Evolutionary conservation across 345 rosid species (phyloP).

Genomic region (Pistacia integerrima): DNA sequence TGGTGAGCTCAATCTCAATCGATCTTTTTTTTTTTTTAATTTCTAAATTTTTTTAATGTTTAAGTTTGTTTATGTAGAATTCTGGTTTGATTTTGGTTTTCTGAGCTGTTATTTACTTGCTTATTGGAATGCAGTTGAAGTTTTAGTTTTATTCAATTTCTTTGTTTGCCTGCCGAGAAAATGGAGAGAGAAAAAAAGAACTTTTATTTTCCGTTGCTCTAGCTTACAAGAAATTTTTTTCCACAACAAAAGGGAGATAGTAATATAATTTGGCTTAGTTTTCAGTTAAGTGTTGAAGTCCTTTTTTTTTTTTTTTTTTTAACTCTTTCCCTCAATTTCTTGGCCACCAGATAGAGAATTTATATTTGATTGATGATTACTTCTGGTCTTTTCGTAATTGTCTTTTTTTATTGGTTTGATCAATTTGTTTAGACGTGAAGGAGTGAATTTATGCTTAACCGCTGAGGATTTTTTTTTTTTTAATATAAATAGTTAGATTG

Average conservation of each 20-base stretch:
- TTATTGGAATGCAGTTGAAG: conserved; percentile 30
- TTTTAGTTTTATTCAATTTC: conserved; percentile 1
- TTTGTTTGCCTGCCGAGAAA: conserved; percentile 31
- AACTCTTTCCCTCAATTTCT: neutral
- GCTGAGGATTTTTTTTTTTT: neutral
- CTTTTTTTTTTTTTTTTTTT: neutral
- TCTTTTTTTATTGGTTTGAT: neutral
- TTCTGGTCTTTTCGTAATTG: neutral
- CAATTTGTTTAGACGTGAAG: neutral
- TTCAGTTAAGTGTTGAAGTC: conserved; percentile 8
- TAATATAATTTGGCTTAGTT: neutral
- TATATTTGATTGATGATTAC: neutral
- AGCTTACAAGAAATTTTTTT: neutral
- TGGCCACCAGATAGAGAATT: neutral
- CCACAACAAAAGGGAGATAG: neutral
- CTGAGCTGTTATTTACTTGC: conserved; percentile 15
- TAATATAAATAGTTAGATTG: neutral
- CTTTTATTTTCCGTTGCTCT: neutral
- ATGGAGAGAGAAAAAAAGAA: neutral
- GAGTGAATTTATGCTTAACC: neutral
- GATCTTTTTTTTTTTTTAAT: neutral
- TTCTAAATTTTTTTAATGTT: no score
- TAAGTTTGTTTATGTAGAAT: conserved; percentile 1
- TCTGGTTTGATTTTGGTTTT: neutral
- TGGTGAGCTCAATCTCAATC: conserved; percentile 38